phyloP scores from a whole-genome alignment of 169 alveolate species.

The Cryptosporidium felis region DNA sequence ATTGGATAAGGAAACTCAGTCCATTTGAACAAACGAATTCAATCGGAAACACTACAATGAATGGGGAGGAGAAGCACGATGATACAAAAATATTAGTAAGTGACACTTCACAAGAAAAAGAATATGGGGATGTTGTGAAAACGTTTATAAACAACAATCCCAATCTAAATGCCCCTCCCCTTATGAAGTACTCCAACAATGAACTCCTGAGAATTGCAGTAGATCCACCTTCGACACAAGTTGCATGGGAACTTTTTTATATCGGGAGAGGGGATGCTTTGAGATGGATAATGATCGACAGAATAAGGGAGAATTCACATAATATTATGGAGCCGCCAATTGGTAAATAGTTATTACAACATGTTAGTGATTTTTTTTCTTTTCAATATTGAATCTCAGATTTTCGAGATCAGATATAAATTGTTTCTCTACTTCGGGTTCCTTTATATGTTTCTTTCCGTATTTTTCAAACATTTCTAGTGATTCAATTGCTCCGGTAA shows the following conservation, averaged over 20 bases:
- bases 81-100: not conserved
- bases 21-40: not conserved
- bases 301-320: slow-evolving; percentile 8
- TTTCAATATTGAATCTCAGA: slow-evolving; percentile 17
- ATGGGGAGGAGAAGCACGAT: too few relatives aligned
- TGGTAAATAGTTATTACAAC: not conserved
- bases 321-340: slow-evolving; percentile 49
- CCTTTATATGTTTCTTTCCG: slow-evolving; percentile 35
- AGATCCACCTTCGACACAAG: slow-evolving; percentile 51
- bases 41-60: too few relatives aligned
- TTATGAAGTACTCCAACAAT: slow-evolving; percentile 52
- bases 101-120: not conserved
- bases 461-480: slow-evolving; percentile 19
- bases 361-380: not conserved
- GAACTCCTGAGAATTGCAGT: slow-evolving; percentile 58
- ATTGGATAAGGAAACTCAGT: slow-evolving; percentile 22
- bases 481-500: slow-evolving; percentile 6
- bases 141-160: slow-evolving; percentile 29
- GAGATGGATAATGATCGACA: slow-evolving; percentile 68
- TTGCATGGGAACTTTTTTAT: slow-evolving; percentile 67
- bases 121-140: not conserved
- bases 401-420: slow-evolving; percentile 36
- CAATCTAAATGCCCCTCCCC: slow-evolving; percentile 56
- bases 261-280: slow-evolving; percentile 66
- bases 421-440: slow-evolving; percentile 20